Percentiles rank a stretch among this genome's conserved stretches.
Conservation (phyloP, 192 early-diverging fungal genomes). For the Coemansia sp. region DNA sequence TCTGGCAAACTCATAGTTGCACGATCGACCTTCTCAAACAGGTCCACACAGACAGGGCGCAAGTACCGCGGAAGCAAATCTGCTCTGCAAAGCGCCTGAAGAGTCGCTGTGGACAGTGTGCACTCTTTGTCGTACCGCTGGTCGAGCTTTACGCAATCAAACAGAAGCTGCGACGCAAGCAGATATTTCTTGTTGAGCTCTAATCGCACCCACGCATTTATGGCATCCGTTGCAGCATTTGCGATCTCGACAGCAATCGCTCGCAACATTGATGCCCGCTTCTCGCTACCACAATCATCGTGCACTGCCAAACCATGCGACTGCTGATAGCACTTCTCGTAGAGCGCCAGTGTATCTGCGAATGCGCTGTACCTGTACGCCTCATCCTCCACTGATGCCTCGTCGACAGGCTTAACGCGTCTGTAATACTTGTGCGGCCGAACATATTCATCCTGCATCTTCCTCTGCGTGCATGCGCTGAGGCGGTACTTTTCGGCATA, state of each 20-base stretch:
- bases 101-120: neutral
- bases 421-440: neutral
- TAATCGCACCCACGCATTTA: neutral
- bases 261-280: neutral
- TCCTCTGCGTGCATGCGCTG: neutral
- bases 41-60: neutral
- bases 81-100: neutral
- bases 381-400: neutral
- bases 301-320: neutral
- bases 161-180: neutral
- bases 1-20: neutral
- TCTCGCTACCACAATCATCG: neutral
- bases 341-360: neutral
- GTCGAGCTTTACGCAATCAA: neutral
- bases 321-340: neutral
- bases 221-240: neutral
- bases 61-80: neutral
- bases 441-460: neutral
- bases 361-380: conserved; percentile 2
- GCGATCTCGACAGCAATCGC: conserved; percentile 5
- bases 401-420: neutral
- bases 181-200: neutral
- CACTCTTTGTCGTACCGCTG: neutral
- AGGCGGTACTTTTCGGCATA: conserved; percentile 1
- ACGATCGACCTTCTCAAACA: neutral